Conservation (phyloP, 164 flowering plant genomes). For the Sextonia rubra region DNA sequence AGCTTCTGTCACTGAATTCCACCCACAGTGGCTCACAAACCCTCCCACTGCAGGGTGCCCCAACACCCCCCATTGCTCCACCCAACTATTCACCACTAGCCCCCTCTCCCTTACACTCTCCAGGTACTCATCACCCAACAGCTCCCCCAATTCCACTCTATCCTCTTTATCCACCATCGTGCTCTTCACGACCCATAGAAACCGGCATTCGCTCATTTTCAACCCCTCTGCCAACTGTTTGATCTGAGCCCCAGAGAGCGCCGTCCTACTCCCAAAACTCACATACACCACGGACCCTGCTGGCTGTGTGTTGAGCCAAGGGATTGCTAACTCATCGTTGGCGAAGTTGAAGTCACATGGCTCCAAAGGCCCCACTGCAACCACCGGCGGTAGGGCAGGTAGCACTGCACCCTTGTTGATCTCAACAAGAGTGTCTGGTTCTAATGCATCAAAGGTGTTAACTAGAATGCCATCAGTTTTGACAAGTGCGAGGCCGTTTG, state of each 20-base stretch:
- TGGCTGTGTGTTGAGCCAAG: constrained; percentile 45
- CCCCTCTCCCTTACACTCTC: constrained; percentile 21
- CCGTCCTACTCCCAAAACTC: constrained; percentile 50
- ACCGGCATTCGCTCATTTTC: constrained; percentile 28
- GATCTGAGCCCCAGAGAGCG: constrained; percentile 35
- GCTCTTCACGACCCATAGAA: constrained; percentile 47
- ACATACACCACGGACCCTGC: constrained; percentile 43
- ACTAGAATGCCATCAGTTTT: constrained; percentile 33
- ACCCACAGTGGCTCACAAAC: constrained; percentile 36
- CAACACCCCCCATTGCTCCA: constrained; percentile 23
- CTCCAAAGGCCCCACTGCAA: constrained; percentile 39
- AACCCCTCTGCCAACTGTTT: constrained; percentile 42
- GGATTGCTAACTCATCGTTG: background rate
- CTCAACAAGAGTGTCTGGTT: constrained; percentile 28
- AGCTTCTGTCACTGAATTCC: constrained; percentile 37
- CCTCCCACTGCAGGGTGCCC: constrained; percentile 29
- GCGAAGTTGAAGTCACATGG: constrained; percentile 15
- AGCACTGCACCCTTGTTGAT: constrained; percentile 28
- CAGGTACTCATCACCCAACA: constrained; percentile 22
- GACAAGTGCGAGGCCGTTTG: constrained; percentile 18
- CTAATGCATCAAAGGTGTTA: constrained; percentile 35
- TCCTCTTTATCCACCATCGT: constrained; percentile 43
- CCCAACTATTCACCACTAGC: constrained; percentile 26
- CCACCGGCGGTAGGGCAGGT: constrained; percentile 26
- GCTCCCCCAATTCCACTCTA: constrained; percentile 11